Evolutionary conservation across 2,329 filamentous ascomycete species (phyloP).

Genomic region (Cercospora sojina): DNA sequence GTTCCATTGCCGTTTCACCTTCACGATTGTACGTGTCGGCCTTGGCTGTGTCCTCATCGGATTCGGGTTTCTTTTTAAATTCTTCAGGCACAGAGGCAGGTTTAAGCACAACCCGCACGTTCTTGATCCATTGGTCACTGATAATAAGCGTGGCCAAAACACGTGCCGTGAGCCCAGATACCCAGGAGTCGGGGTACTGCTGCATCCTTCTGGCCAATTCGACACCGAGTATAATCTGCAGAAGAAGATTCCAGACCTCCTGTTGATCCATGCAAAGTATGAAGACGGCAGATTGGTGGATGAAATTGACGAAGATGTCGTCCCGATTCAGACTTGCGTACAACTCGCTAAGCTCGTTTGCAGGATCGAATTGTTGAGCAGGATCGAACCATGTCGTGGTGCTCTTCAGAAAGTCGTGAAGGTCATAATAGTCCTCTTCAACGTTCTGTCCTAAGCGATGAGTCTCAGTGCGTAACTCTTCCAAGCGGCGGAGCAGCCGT

Average conservation of each 20-base stretch:
- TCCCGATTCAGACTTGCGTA: background rate
- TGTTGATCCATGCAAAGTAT: background rate
- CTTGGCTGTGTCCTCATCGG: background rate
- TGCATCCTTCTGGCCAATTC: background rate
- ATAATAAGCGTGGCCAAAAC: background rate
- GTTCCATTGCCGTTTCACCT: background rate
- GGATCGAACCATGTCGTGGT: background rate
- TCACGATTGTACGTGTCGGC: background rate
- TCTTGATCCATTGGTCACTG: background rate
- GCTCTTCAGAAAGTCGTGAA: background rate
- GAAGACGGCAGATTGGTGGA: background rate
- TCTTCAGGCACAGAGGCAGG: background rate
- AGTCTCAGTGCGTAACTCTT: constrained; percentile 2
- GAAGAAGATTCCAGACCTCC: background rate
- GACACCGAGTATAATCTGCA: background rate
- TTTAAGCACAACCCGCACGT: background rate
- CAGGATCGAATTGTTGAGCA: background rate
- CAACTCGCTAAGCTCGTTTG: constrained; percentile 1
- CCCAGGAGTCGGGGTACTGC: background rate
- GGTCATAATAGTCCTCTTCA: background rate
- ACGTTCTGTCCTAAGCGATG: background rate
- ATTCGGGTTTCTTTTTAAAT: background rate
- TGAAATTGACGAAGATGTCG: background rate
- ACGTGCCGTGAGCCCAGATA: background rate
- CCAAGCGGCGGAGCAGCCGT: background rate